Evolutionary conservation across 257 asterid species (phyloP), one percentile per base, ranked within the genome.

Genomic region (Penstemon eatonii): DNA sequence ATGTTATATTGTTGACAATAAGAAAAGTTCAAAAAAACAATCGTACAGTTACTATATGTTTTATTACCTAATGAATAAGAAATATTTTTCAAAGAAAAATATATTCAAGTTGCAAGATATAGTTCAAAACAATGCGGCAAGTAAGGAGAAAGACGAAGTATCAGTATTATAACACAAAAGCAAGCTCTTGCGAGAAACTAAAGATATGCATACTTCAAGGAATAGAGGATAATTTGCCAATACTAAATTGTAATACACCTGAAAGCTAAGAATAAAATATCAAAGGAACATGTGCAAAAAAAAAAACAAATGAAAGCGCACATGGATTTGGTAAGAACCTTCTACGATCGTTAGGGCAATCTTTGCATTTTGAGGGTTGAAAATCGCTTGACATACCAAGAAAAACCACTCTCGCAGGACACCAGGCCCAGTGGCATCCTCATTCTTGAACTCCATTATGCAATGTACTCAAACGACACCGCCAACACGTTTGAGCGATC

Each of bases 311-410:
- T 6, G 8, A 63, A 71, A 64, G 19, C 79, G 65, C 72, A 87
- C 99, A 95, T 79, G 99, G 96, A 89, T 91, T 94, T 25, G 99
- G 99, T 65, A 75, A 89, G 82, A 94, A 94, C 86, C 98, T 89
- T 81, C 99, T 85, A 18, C 89, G 87, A 66, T 94, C 99, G 68
- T 83, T 86, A n/a, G 96, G 93, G 65, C 98, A 94, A 68, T 98
- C 85, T 47, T 95, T 19, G 98, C 89, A 78, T 94, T 87, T 74
- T 89, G 93, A 70, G 96, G 96, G 81, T 87, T 86, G 78, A 94
- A 94, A 41, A 91, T 82, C 56, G 87, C 96, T 75, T 87, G 98
- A 75, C 93, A 91, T 54, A 91, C 96, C 87, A 89, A 83, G 80
- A 86, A 78, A 83, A 94, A 91, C 99, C 99, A 94, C 76, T 94